These are phyloP conservation scores for Gautieria morchelliformis DNA, from an alignment of 768 basidiomycete species.

Conservation along the genomic window DNA sequence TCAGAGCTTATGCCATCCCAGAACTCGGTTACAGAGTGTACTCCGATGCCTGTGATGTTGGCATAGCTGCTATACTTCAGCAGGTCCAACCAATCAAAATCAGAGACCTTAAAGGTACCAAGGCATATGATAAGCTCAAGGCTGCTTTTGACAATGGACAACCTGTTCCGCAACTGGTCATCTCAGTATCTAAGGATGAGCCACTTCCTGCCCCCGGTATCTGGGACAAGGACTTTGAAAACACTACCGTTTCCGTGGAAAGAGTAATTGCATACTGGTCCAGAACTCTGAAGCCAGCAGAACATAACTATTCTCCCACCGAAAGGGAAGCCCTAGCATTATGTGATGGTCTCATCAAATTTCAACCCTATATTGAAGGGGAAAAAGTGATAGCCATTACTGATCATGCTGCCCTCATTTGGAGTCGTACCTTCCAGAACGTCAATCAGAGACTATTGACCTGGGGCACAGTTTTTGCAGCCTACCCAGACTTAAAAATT, in stretches of 20 bases:
- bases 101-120: conserved; percentile 15
- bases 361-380: conserved; percentile 13
- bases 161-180: conserved; percentile 6
- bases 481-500: conserved; percentile 10
- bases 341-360: conserved; percentile 12
- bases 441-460: conserved; percentile 9
- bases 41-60: conserved; percentile 22
- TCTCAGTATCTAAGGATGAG: conserved; percentile 6
- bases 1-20: conserved; percentile 21
- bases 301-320: conserved; percentile 12
- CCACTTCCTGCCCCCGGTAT: conserved; percentile 20
- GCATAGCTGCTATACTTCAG: conserved; percentile 23
- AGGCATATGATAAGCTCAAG: conserved; percentile 12
- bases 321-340: conserved; percentile 12
- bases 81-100: conserved; percentile 17
- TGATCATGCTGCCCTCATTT: conserved; percentile 10
- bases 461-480: conserved; percentile 7
- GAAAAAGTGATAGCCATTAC: conserved; percentile 11
- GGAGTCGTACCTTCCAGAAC: conserved; percentile 12
- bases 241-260: conserved; percentile 10
- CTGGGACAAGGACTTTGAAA: conserved; percentile 16
- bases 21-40: conserved; percentile 27
- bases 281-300: conserved; percentile 10
- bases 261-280: conserved; percentile 12
- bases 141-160: conserved; percentile 2